phyloP scores from a whole-genome alignment of 768 basidiomycete species.

The Clitopilus passeckerianus region DNA sequence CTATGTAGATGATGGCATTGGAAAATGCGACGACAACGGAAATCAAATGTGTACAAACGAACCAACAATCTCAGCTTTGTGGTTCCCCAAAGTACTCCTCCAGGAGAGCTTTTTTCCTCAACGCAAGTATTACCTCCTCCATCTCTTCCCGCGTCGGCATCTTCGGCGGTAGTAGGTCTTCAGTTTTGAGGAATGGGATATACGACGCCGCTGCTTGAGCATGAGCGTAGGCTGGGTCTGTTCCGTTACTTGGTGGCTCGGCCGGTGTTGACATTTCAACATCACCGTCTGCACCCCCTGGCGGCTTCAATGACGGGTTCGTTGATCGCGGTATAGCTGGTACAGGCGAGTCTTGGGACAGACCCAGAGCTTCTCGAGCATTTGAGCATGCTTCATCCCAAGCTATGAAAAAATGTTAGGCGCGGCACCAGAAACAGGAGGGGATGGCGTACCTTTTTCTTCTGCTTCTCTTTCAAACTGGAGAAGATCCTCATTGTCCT shows the following conservation, averaged over 20 bases:
- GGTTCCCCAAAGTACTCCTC: slow-evolving; percentile 61
- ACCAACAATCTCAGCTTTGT: not conserved
- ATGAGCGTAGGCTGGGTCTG: slow-evolving; percentile 29
- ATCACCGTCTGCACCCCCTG: slow-evolving; percentile 39
- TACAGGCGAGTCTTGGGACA: slow-evolving; percentile 45
- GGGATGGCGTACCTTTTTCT: slow-evolving; percentile 53
- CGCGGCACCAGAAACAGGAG: slow-evolving; percentile 1
- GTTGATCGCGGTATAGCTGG: slow-evolving; percentile 38
- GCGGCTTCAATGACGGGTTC: slow-evolving; percentile 18
- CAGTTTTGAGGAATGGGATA: slow-evolving; percentile 71
- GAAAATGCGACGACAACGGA: not conserved
- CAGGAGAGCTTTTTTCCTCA: slow-evolving; percentile 78
- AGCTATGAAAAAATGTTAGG: slow-evolving; percentile 30
- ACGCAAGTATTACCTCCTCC: slow-evolving; percentile 67
- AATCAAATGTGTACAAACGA: too few relatives aligned
- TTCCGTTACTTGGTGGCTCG: slow-evolving; percentile 20
- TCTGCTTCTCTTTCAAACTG: slow-evolving; percentile 70
- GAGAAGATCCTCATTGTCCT: slow-evolving; percentile 62
- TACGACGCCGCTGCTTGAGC: slow-evolving; percentile 62
- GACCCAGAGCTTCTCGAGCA: slow-evolving; percentile 47
- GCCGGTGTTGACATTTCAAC: slow-evolving; percentile 28
- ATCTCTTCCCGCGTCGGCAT: slow-evolving; percentile 75
- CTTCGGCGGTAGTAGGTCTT: slow-evolving; percentile 69
- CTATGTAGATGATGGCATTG: too few relatives aligned
- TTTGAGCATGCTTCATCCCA: slow-evolving; percentile 60